Percentiles rank a stretch among this genome's conserved stretches.
These are phyloP conservation scores for Butyriboletus loyo DNA, from an alignment of 768 basidiomycete genomes.

Conservation along the genomic window DNA sequence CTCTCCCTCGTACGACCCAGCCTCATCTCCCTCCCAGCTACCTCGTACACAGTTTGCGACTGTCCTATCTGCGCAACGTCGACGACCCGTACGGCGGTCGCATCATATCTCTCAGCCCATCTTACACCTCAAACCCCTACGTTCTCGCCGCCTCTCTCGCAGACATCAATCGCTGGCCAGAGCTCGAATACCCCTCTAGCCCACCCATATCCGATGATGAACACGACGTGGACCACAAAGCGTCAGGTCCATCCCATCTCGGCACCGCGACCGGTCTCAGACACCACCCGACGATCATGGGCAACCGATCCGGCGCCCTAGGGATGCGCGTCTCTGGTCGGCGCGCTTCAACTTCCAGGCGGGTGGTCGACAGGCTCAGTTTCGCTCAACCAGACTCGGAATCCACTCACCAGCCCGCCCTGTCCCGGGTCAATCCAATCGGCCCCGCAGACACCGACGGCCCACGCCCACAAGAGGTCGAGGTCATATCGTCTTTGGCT, in stretches of 20 bases:
- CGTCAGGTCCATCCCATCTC: not conserved
- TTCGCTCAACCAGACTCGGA: conserved; percentile 5
- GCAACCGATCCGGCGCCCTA: conserved; percentile 60
- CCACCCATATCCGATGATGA: conserved; percentile 76
- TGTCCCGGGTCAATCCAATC: conserved; percentile 10
- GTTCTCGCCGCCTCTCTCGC: conserved; percentile 76
- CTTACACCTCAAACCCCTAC: conserved; percentile 79
- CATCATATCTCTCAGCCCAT: conserved; percentile 75
- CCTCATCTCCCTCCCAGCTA: conserved; percentile 39
- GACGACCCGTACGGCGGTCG: conserved; percentile 84
- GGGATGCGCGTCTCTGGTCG: conserved; percentile 78
- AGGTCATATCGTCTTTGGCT: not conserved
- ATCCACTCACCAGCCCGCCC: not conserved
- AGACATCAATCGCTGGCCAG: conserved; percentile 81
- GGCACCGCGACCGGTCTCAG: conserved; percentile 32
- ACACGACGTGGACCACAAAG: conserved; percentile 35
- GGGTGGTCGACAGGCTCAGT: conserved; percentile 19
- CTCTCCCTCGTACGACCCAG: not conserved
- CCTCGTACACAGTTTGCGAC: conserved; percentile 79
- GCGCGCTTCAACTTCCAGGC: conserved; percentile 50
- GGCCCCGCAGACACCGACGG: conserved; percentile 11
- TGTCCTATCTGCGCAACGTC: conserved; percentile 84
- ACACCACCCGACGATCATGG: conserved; percentile 90
- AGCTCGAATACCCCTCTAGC: conserved; percentile 67
- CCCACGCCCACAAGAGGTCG: conserved; percentile 8